Base-by-base conservation (phyloP, 2,329 filamentous ascomycete species). In the Colletotrichum sp. region DNA sequence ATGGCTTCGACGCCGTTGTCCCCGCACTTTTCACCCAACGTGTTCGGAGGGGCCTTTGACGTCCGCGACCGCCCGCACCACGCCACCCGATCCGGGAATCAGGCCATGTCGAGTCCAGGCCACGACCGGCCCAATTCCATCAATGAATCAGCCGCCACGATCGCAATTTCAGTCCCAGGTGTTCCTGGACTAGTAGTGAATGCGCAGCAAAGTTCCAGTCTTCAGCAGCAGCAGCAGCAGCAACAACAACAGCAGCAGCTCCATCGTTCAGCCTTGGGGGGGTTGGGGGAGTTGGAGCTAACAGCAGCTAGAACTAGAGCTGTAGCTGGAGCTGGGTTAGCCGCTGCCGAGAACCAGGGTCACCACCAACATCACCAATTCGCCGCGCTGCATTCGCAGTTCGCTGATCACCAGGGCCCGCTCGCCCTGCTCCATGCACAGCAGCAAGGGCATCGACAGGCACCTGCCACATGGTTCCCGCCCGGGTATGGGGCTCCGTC, bases 31-130 rank as follows among this genome's bases (percentile, higher is more conserved):
- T 44, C 62, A 36, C 72, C 75, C 63, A 63, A 57, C 24, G 28
- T 60, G 26, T 69, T 75, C 71, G 75, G 71, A 66, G 75, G 69
- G 63, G 57, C 69, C 49, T 69, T 76, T 71, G 64, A 64, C 59
- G 52, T 60, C 64, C 32, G 49, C 74, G 70, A 69, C 74, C 57
- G 70, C 55, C 36, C 68, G 72, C 67, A 77, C 52, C 72, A 77
- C 75, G 72, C 75, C 75, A 77, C 63, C 60, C 71, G 60, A 63
- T 32, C 55, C 32, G 67, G 66, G 55, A 77, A 75, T 75, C 75
- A 75, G 72, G 34, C 75, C 75, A 77, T 64, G 39, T 49, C 36
- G 59, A 55, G 34, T 39, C 64, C 34, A 76, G 74, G 24, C 70
- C 64, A 74, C 34, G 49, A 65, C 60, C 57, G 70, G 18, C 70